phyloP scores from a whole-genome alignment of 2,329 filamentous ascomycete genomes.

The Penicillium digitatum region DNA sequence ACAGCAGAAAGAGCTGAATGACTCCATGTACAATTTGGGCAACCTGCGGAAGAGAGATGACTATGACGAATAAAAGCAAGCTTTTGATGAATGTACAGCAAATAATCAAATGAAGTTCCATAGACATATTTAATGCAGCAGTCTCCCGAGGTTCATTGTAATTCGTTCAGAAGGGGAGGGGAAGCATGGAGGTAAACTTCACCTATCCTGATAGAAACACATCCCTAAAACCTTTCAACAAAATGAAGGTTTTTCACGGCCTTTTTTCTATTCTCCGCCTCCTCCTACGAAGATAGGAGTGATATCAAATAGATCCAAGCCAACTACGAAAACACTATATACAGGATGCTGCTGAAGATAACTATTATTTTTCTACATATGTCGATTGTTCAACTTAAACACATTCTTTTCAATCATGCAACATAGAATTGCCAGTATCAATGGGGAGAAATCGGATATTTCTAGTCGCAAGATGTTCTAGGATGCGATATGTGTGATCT shows the following conservation, averaged over 20 bases:
- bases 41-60: constrained; percentile 38
- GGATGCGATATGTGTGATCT: too few relatives aligned
- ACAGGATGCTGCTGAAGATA: background rate
- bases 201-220: background rate
- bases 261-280: background rate
- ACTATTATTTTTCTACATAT: too few relatives aligned
- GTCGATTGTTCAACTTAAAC: too few relatives aligned
- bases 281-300: background rate
- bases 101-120: background rate
- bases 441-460: too few relatives aligned
- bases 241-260: too few relatives aligned
- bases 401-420: too few relatives aligned
- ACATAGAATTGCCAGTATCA: too few relatives aligned
- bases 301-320: background rate
- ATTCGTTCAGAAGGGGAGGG: background rate
- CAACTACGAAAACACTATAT: background rate
- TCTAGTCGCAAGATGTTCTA: too few relatives aligned
- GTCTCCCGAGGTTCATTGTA: background rate
- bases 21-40: constrained; percentile 38
- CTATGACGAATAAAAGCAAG: constrained; percentile 1
- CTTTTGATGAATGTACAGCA: constrained; percentile 21
- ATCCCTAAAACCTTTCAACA: background rate
- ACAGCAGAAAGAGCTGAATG: constrained; percentile 33
- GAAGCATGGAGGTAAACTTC: background rate
- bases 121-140: background rate